Percentiles rank a stretch among this genome's conserved stretches.
Evolutionary conservation across 306 rosid genomes (phyloP).

Genomic region (Arachis stenosperma): DNA sequence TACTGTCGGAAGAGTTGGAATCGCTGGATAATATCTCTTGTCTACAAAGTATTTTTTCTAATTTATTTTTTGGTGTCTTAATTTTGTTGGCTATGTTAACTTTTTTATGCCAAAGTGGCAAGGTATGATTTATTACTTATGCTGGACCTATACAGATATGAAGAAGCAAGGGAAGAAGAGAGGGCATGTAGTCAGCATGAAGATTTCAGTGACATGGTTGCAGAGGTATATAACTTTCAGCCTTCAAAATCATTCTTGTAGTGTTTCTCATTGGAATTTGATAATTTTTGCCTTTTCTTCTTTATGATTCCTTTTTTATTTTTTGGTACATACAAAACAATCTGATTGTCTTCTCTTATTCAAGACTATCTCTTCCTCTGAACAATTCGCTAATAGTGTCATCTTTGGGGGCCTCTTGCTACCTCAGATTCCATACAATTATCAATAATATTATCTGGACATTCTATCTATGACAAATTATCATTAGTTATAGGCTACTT

Average conservation of each 20-base stretch:
- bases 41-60: constrained; percentile 65
- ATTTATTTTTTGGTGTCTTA: not conserved
- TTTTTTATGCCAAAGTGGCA: not conserved
- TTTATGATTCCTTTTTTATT: constrained; percentile 54
- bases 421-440: constrained; percentile 66
- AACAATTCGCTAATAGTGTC: constrained; percentile 80
- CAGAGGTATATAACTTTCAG: constrained; percentile 63
- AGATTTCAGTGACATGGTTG: constrained; percentile 99
- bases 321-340: constrained; percentile 64
- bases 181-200: constrained; percentile 92
- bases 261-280: no score
- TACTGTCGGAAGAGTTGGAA: constrained; percentile 94
- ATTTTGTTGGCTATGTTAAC: not conserved
- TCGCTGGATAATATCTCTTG: constrained; percentile 82
- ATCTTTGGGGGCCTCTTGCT: constrained; percentile 73
- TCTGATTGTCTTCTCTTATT: constrained; percentile 88
- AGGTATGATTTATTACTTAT: constrained; percentile 22
- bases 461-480: constrained; percentile 62
- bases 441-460: constrained; percentile 50
- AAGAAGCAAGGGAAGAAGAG: constrained; percentile 99
- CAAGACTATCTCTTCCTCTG: constrained; percentile 59
- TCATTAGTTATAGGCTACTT: constrained; percentile 77
- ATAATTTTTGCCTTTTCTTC: no score
- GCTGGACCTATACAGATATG: constrained; percentile 61
- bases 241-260: constrained; percentile 1